Base-by-base conservation (phyloP, 805 yeast genomes). In the Sungouiella blattae region DNA sequence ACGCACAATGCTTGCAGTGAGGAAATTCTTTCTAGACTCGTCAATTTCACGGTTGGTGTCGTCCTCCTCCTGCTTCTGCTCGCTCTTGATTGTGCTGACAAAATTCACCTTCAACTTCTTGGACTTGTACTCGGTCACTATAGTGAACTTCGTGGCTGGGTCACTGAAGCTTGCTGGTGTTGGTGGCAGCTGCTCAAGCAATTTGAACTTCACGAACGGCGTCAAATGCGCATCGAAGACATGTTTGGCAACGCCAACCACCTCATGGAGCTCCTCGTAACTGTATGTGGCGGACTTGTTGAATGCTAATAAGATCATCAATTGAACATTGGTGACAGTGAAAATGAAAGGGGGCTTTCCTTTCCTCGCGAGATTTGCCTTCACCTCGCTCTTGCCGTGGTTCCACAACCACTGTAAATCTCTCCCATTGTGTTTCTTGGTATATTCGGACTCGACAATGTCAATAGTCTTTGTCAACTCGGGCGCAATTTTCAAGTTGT, bases 361-460 rank as follows among this genome's bases (percentile, higher is more conserved):
- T 24, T 83, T 80, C 47, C 82, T 81, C 5, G 91, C 76, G 43
- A 88, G 73, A 55, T 87, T 84, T 8, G 95, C 95, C 60, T 82
- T 85, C 38, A 93, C 63, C 58, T 93, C 99, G 41, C 94, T 93
- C 58, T 91, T 83, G 30, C 95, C 87, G 55, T 87, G 78, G 50
- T 87, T 83, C 97, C 97, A 93, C 40, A 91, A 74, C 99, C 99
- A 93, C 54, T 86, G 84, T 50, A 93, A 74, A 45, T 87, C 80
- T 60, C 98, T 76, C 9, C 97, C 97, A 43, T 70, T 77, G 60
- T 91, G 97, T 51, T 83, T 82, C 23, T 71, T 66, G 28, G 76
- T 70, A 59, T 91, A 94, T 40, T 84, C 71, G 26, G 74, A 71
- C 37, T 79, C 79, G 36, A 91, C 78, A 35, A 76, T 75, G 35